Evolutionary conservation across 495 filamentous ascomycete genomes (phyloP).

Genomic region (Penicillium antarcticum): DNA sequence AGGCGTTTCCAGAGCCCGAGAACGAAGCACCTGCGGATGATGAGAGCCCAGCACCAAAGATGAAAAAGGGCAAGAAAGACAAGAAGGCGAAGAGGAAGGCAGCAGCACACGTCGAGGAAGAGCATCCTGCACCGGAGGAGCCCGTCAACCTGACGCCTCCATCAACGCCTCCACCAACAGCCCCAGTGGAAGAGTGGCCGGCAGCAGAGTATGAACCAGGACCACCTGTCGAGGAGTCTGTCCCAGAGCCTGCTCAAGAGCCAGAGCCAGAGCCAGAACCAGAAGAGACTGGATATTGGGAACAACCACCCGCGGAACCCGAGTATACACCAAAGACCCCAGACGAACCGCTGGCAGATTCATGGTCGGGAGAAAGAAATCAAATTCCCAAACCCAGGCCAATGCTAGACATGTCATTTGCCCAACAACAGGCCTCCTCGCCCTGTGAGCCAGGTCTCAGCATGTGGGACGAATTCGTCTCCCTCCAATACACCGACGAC

Average conservation of each 20-base stretch:
- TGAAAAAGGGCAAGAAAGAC: constrained; percentile 21
- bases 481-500: constrained; percentile 35
- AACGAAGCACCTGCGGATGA: not conserved
- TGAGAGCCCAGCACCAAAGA: constrained; percentile 7
- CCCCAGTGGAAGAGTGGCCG: not conserved
- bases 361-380: constrained; percentile 8
- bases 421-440: constrained; percentile 30
- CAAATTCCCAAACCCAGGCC: constrained; percentile 11
- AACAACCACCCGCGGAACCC: not conserved
- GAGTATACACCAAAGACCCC: not conserved
- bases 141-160: constrained; percentile 37
- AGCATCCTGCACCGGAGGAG: constrained; percentile 13
- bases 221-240: not conserved
- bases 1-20: constrained; percentile 2
- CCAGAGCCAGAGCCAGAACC: not conserved
- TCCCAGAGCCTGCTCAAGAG: not conserved
- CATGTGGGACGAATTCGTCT: constrained; percentile 41
- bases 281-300: too few species aligned
- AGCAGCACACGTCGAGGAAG: constrained; percentile 3
- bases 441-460: constrained; percentile 33
- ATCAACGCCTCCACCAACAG: constrained; percentile 32
- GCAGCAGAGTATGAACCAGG: not conserved
- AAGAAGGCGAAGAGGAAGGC: constrained; percentile 30
- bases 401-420: constrained; percentile 44
- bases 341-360: constrained; percentile 4